Conservation (phyloP, 768 basidiomycete species). For the Daedaleopsis nitida region DNA sequence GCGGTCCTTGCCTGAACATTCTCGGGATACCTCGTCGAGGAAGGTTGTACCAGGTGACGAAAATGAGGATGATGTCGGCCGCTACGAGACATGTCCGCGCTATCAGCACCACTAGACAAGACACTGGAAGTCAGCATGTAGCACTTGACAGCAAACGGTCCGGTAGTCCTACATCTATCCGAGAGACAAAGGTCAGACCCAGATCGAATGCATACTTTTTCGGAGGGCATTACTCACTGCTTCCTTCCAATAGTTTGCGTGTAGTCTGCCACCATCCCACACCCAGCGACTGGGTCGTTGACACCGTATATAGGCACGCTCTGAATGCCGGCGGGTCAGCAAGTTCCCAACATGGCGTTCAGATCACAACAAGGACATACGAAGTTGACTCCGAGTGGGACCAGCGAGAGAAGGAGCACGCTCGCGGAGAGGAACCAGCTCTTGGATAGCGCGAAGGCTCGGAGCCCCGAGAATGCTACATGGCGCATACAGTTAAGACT, state of each 20-base stretch:
- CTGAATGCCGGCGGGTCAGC: background rate
- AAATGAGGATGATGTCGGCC: background rate
- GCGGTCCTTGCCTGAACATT: no score
- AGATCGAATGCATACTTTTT: no score
- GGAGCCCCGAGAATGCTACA: conserved; percentile 7
- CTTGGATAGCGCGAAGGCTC: background rate
- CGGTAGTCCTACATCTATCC: background rate
- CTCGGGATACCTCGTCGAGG: background rate
- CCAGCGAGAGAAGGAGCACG: background rate
- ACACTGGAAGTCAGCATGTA: background rate
- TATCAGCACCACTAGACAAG: background rate
- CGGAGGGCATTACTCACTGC: no score
- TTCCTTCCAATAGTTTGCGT: no score
- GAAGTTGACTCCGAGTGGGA: background rate
- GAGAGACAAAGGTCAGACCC: background rate
- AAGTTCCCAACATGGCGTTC: no score
- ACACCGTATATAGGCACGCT: background rate
- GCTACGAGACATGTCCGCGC: background rate
- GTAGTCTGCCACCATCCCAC: background rate
- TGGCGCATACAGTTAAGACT: background rate
- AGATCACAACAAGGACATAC: background rate
- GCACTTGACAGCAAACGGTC: background rate
- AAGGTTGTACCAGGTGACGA: background rate
- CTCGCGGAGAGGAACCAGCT: background rate
- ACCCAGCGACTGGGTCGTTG: background rate